phyloP scores from a whole-genome alignment of 1,284 basidiomycete genomes.

The Ganoderma sp. region DNA sequence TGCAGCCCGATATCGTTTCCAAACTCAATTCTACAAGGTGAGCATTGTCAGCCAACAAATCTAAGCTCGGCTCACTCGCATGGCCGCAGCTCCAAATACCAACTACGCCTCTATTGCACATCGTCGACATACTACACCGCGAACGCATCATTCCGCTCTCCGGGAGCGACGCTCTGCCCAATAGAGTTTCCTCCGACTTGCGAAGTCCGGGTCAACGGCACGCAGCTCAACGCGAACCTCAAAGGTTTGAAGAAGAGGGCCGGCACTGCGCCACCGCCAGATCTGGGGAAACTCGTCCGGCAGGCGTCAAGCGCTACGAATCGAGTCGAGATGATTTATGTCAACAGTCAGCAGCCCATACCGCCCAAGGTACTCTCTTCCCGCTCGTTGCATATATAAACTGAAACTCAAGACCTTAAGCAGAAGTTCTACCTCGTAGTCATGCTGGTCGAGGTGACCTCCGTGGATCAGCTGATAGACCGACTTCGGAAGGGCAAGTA shows the following conservation, averaged over 20 bases:
- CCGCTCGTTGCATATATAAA: neutral
- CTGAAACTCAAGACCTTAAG: conserved; percentile 10
- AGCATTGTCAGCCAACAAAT: conserved; percentile 22
- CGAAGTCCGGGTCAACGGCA: conserved; percentile 86
- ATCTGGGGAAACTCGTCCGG: conserved; percentile 70
- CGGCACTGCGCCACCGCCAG: conserved; percentile 93
- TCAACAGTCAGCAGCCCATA: conserved; percentile 83
- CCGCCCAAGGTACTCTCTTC: conserved; percentile 62
- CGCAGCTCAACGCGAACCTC: conserved; percentile 74
- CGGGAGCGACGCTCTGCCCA: conserved; percentile 60
- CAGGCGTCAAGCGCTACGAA: conserved; percentile 57
- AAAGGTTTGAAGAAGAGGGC: conserved; percentile 96
- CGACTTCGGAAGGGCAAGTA: conserved; percentile 71
- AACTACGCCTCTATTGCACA: conserved; percentile 91
- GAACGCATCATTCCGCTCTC: conserved; percentile 54
- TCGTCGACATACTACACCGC: conserved; percentile 82
- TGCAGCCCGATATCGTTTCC: conserved; percentile 65
- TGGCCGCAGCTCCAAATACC: conserved; percentile 64
- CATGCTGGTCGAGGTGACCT: conserved; percentile 79
- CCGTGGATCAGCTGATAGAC: conserved; percentile 69
- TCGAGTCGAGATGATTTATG: conserved; percentile 86
- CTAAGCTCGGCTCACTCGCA: conserved; percentile 1
- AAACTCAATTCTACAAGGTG: conserved; percentile 66
- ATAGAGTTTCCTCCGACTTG: conserved; percentile 93
- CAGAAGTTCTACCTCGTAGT: conserved; percentile 88